Evolutionary conservation across 2,329 filamentous ascomycete species (phyloP), one percentile per base, ranked within the genome.

Genomic region (Neonectria hederae): DNA sequence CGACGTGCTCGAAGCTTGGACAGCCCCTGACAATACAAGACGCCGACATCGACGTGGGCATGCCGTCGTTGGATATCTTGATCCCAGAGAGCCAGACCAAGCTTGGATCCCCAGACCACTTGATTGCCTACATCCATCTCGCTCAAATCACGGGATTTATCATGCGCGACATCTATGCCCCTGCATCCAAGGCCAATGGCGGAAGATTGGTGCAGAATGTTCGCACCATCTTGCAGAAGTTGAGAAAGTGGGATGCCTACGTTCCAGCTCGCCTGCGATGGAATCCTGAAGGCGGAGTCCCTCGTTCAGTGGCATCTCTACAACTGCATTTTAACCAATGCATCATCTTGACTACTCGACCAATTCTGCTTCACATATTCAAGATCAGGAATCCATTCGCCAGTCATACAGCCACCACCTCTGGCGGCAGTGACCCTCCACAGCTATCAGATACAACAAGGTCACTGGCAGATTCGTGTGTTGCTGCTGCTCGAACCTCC

Each of bases 321-420:
- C 64, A 66, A 21, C 51, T 66, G 28, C 60, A 63, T 35, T 66
- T 60, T 21, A 63, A 66, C n/a, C 64, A 66, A 21, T 66, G 64
- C 28, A 66, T 66, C 32, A 66, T 66, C n/a, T 38, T 66, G 35
- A 63, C 64, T 19, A 66, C 64, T 6, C 49, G 64, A 10, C 64
- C 64, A 13, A 62, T 66, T 11, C 35, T 66, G 26, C 64, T 66
- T 14, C 56, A 66, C 22, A 49, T 66, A n/a, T 51, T 66, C 11
- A 63, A 63, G 24, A 45, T 63, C 35, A 52, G 42, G 26, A 60
- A 66, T 38, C 64, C 64, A 9, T 66, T 66, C 30, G 22, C 54
- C 13, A 58, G 21, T 28, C 19, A 45, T 22, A 13, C 24, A 9
- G n/a, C 52, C 17, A 40, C 40, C 19, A 56, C 17, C 26, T 14